A percentile compares a stretch with the other conserved stretches of the same genome.
phyloP scores from a whole-genome alignment of 768 basidiomycete species.

The Xerocomellus intermedius region DNA sequence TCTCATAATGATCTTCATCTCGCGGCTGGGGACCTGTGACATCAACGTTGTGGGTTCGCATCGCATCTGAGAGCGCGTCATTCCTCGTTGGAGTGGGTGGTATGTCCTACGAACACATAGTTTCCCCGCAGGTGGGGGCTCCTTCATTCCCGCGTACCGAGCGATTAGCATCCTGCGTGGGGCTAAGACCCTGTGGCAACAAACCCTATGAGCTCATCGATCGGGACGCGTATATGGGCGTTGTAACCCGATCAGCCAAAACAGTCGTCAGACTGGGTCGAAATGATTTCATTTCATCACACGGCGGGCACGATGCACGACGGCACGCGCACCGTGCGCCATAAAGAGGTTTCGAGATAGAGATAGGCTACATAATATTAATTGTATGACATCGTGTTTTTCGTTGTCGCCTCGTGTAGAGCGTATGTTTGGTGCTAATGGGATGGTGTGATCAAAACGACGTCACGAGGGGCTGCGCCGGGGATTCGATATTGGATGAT shows the following conservation, averaged over 20 bases:
- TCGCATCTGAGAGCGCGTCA: background rate
- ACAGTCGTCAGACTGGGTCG: background rate
- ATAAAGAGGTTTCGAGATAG: slow-evolving; percentile 3
- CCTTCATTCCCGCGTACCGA: slow-evolving; percentile 15
- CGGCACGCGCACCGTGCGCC: background rate
- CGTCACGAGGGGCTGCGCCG: slow-evolving; percentile 8
- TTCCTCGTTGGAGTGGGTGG: background rate
- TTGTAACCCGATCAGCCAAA: slow-evolving; percentile 7
- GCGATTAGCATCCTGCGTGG: slow-evolving; percentile 3
- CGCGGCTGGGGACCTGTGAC: slow-evolving; percentile 10
- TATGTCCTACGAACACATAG: background rate
- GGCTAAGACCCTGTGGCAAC: slow-evolving; percentile 10
- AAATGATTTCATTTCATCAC: slow-evolving; percentile 8
- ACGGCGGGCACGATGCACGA: background rate
- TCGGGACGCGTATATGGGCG: slow-evolving; percentile 1
- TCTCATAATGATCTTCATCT: slow-evolving; percentile 2
- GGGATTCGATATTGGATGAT: background rate
- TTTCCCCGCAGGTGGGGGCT: slow-evolving; percentile 12
- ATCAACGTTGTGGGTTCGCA: slow-evolving; percentile 5
- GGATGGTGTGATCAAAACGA: background rate
- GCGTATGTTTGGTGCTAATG: slow-evolving; percentile 6
- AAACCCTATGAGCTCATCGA: slow-evolving; percentile 20
- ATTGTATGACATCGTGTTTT: slow-evolving; percentile 5
- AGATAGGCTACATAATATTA: slow-evolving; percentile 7
- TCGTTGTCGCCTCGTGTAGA: slow-evolving; percentile 14